Conservation (phyloP, 2,329 filamentous ascomycete species). For the Colletotrichum simmondsii region DNA sequence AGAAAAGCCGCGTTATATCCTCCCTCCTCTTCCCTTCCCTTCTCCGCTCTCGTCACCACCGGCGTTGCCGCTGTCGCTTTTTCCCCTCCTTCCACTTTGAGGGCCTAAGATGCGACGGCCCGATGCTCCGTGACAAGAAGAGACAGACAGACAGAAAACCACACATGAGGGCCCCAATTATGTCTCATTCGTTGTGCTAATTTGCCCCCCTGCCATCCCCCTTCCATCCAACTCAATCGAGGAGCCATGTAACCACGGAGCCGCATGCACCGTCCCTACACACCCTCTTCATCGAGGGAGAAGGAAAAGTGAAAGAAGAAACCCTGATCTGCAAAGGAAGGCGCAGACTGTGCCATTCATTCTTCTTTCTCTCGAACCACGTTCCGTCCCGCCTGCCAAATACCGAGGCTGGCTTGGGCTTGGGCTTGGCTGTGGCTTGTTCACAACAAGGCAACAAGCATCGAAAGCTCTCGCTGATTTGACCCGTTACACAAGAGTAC, state of each 20-base stretch:
- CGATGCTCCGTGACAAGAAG: slow-evolving; percentile 2
- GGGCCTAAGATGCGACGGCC: slow-evolving; percentile 32
- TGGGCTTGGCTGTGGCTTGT: not conserved
- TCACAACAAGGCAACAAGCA: not conserved
- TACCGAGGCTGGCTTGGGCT: not conserved
- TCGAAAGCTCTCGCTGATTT: not conserved
- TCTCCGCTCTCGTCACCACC: not conserved
- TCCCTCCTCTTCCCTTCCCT: not conserved
- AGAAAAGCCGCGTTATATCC: not conserved
- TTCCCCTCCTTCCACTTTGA: not conserved
- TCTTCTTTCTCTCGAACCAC: not conserved
- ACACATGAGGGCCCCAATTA: not conserved
- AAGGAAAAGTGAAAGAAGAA: not conserved
- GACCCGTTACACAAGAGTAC: not conserved
- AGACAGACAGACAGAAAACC: not conserved
- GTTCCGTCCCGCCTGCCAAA: not conserved
- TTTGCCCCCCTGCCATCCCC: not conserved
- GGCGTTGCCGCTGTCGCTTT: not conserved
- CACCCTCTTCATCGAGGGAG: not conserved
- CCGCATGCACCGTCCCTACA: slow-evolving; percentile 12
- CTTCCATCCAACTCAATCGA: not conserved
- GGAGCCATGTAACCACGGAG: slow-evolving; percentile 9
- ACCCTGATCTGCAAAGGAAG: not conserved
- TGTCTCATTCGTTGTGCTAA: not conserved
- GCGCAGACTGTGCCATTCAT: not conserved